Percentiles rank a stretch among this genome's conserved stretches.
Evolutionary conservation across 306 rosid genomes (phyloP).

Genomic region (Quercus bicolor): DNA sequence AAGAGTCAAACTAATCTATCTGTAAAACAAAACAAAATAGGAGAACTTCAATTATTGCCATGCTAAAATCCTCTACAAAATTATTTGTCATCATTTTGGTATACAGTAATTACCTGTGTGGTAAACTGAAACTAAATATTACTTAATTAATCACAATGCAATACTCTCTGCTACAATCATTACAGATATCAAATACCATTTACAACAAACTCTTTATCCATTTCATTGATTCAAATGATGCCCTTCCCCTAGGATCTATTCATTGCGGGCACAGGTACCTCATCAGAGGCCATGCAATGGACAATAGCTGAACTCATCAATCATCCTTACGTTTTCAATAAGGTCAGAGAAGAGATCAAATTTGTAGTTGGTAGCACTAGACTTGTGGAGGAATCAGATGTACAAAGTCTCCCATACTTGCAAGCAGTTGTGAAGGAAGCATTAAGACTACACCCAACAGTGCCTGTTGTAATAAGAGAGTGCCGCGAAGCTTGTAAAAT

Average conservation of each 20-base stretch:
- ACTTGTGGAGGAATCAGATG: slow-evolving; percentile 41
- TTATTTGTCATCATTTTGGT: too few species aligned
- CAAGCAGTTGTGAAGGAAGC: slow-evolving; percentile 49
- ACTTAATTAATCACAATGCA: too few species aligned
- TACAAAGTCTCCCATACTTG: slow-evolving; percentile 35
- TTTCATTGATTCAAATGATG: neutral
- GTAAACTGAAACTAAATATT: too few species aligned
- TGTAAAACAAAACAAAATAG: too few species aligned
- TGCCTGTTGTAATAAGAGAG: slow-evolving; percentile 35
- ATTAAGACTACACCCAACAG: slow-evolving; percentile 39
- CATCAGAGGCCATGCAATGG: slow-evolving; percentile 49
- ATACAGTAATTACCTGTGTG: too few species aligned
- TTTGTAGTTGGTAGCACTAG: slow-evolving; percentile 25
- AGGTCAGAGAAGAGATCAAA: slow-evolving; percentile 38
- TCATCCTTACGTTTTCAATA: slow-evolving; percentile 37
- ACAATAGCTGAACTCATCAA: slow-evolving; percentile 49
- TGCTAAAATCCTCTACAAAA: too few species aligned
- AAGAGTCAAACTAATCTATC: too few species aligned
- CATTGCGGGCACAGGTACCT: slow-evolving; percentile 46
- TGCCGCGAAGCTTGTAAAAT: slow-evolving; percentile 39
- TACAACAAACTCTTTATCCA: too few species aligned
- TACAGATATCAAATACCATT: neutral
- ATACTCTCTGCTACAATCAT: too few species aligned
- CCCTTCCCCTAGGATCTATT: slow-evolving; percentile 35
- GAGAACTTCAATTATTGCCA: too few species aligned